phyloP scores from a whole-genome alignment of 208 protist genomes.

The Herpetomonas tarakana region DNA sequence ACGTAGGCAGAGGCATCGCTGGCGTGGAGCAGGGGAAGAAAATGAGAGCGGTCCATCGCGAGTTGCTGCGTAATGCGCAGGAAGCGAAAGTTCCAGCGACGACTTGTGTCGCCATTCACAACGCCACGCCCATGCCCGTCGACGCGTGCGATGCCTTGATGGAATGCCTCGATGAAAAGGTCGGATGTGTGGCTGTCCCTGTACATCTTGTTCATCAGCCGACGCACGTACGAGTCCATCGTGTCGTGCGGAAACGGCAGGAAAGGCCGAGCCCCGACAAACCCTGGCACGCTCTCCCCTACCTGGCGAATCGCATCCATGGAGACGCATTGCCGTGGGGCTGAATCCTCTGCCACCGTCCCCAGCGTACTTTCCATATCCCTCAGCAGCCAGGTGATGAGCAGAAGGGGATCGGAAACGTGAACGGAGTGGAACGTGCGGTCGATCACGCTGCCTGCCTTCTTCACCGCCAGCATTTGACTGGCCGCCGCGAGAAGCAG shows the following conservation, averaged over 20 bases:
- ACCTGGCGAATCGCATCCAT: constrained; percentile 29
- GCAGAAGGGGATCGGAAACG: constrained; percentile 48
- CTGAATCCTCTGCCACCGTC: not conserved
- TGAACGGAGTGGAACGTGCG: constrained; percentile 30
- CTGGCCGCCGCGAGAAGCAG: constrained; percentile 21
- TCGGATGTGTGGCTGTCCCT: no score
- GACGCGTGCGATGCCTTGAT: not conserved
- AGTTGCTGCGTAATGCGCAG: constrained; percentile 38
- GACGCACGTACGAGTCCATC: constrained; percentile 21
- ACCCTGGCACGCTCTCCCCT: no score
- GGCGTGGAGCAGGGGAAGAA: constrained; percentile 60
- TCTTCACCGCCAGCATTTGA: constrained; percentile 15
- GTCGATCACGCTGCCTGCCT: constrained; percentile 12
- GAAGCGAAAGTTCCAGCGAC: constrained; percentile 15
- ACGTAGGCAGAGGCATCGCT: constrained; percentile 64
- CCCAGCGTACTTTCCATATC: not conserved
- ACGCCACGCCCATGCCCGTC: not conserved
- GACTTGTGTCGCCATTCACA: constrained; percentile 18
- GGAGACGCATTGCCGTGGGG: constrained; percentile 14
- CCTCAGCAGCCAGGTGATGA: constrained; percentile 37
- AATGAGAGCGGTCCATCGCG: constrained; percentile 35
- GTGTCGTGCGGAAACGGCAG: constrained; percentile 28
- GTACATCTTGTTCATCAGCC: no score
- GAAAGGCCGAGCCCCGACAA: constrained; percentile 26
- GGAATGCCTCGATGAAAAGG: not conserved